Base-by-base conservation (phyloP, 2,329 filamentous ascomycete species). In the Beauveria rudraprayagi region DNA sequence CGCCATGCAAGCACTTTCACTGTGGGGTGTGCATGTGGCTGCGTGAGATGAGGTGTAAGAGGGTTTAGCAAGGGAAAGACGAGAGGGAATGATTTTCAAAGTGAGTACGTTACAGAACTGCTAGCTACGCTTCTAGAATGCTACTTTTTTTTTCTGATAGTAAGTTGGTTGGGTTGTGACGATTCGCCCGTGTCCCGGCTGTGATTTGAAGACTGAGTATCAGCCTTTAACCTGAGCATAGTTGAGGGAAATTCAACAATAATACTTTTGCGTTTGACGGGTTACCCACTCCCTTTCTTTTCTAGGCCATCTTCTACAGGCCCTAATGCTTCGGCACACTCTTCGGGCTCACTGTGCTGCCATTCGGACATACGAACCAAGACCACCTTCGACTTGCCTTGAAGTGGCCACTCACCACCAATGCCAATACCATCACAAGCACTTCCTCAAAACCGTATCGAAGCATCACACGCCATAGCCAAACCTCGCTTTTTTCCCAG, bases 1-100 rank as follows among this genome's bases (percentile, higher is more conserved):
- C 34, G 40, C 24, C 6, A 59, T 59, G 56, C 56, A 59, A 52
- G 56, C 47, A 59, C 56, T 59, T 52, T 44, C 6, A 14, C 24
- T 19, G 46, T 41, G 30, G 56, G 48, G 46, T 26, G 28, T 51
- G 46, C 17, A 50, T 41, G 44, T 16, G 17, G 37, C 37, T 37
- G 22, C 52, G 34, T 43, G 17, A 43, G 46, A 52, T 51, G 47
- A 47, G 30, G 9, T 16, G 16, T 26, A 57, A n/a, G 44, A 41
- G 44, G 17, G 1, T 47, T 19, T 41, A 16, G 17, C 30, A 55
- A 24, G 37, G 5, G 17, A 11, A 16, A 16, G 22, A 46, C 17
- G 26, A 40, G n/a, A 34, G 41, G 7, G 3, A 17, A 11, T 11
- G 14, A 22, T 43, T 5, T 11, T 10, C 8, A 24, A n/a, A 14